phyloP scores from a whole-genome alignment of 2,329 filamentous ascomycete genomes.

The Phialemoniopsis sp. region DNA sequence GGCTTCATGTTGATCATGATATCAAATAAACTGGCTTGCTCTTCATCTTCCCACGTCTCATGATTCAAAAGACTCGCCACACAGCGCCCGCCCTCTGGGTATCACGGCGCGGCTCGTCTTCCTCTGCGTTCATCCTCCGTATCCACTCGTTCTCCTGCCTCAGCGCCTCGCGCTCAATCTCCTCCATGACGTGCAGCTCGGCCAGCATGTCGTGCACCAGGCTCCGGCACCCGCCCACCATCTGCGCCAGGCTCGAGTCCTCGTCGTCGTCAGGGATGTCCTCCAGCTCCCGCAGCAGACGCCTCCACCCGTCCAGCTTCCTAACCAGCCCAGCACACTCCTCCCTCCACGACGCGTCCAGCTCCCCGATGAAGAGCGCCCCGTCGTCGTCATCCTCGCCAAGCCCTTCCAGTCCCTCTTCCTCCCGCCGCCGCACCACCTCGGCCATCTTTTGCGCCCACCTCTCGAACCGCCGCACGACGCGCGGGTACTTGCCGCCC shows the following conservation, averaged over 20 bases:
- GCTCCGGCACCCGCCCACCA: slow-evolving; percentile 41
- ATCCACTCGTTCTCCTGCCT: slow-evolving; percentile 57
- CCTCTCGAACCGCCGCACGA: slow-evolving; percentile 53
- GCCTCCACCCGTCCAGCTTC: slow-evolving; percentile 50
- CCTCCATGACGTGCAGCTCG: slow-evolving; percentile 60
- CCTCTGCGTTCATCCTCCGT: slow-evolving; percentile 41
- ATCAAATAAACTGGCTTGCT: neutral
- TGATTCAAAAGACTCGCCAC: slow-evolving; percentile 33
- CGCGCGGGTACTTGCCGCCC: slow-evolving; percentile 47
- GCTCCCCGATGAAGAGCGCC: slow-evolving; percentile 44
- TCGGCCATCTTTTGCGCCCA: slow-evolving; percentile 48
- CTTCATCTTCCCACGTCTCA: too few species aligned
- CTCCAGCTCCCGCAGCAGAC: slow-evolving; percentile 43
- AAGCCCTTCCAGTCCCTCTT: slow-evolving; percentile 8
- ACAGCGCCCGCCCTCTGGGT: slow-evolving; percentile 38
- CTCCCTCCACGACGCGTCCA: slow-evolving; percentile 55
- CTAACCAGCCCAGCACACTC: slow-evolving; percentile 49
- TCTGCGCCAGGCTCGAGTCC: slow-evolving; percentile 35
- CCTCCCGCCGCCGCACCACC: slow-evolving; percentile 39
- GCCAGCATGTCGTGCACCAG: slow-evolving; percentile 56
- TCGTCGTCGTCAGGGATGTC: slow-evolving; percentile 9
- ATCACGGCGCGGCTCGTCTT: slow-evolving; percentile 13
- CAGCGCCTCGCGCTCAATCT: slow-evolving; percentile 55
- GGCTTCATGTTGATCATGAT: too few species aligned
- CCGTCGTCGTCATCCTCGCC: slow-evolving; percentile 24